Percentiles rank a stretch among this genome's conserved stretches.
These are phyloP conservation scores for Boletus smithii DNA, from an alignment of 1,284 basidiomycete species.

Conservation along the genomic window DNA sequence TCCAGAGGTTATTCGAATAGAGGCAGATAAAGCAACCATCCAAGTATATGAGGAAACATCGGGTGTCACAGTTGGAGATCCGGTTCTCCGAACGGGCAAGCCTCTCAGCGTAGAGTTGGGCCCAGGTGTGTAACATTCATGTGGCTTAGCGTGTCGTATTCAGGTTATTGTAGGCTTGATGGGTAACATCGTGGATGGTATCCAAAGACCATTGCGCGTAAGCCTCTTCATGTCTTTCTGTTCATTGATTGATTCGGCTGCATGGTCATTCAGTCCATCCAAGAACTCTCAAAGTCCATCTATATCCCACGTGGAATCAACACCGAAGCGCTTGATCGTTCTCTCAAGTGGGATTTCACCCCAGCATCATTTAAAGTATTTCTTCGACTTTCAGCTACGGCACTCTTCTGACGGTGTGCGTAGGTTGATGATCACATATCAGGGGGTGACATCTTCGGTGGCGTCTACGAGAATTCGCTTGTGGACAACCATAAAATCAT, in stretches of 20 bases:
- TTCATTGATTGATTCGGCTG: conserved; percentile 17
- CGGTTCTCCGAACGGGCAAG: conserved; percentile 95
- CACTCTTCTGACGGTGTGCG: conserved; percentile 16
- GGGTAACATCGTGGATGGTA: conserved; percentile 98
- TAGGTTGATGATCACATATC: conserved; percentile 95
- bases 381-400: conserved; percentile 4
- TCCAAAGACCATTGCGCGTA: conserved; percentile 87
- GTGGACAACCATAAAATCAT: conserved; percentile 97
- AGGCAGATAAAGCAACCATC: conserved; percentile 95
- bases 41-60: conserved; percentile 99
- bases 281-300: conserved; percentile 95
- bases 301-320: conserved; percentile 99
- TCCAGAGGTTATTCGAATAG: conserved; percentile 95
- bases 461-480: conserved; percentile 96
- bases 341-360: conserved; percentile 93
- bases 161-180: conserved; percentile 68
- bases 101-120: conserved; percentile 97
- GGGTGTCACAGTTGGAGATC: conserved; percentile 96
- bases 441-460: conserved; percentile 95
- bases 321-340: conserved; percentile 90
- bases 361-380: conserved; percentile 77
- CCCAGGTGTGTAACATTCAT: conserved; percentile 58
- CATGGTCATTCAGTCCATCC: conserved; percentile 67
- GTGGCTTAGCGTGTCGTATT: conserved; percentile 1
- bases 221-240: conserved; percentile 27